Evolutionary conservation across 2,329 filamentous ascomycete genomes (phyloP).

Genomic region (Tolypocladium album): DNA sequence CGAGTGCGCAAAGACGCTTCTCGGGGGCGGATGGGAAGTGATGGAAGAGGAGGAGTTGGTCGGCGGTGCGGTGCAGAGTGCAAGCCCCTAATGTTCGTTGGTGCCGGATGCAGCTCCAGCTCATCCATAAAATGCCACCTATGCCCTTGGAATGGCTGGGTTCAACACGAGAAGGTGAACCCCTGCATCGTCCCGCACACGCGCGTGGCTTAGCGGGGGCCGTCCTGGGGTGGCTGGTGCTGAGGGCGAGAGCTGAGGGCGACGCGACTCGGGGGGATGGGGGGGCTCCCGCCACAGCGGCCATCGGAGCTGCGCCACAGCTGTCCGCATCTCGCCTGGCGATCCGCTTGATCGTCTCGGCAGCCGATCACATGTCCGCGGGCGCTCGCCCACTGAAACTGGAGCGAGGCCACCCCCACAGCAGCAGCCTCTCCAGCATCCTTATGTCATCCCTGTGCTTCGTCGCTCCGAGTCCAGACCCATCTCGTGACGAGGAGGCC

Average conservation of each 20-base stretch:
- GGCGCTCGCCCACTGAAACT: not conserved
- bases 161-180: constrained; percentile 1
- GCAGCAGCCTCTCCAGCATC: not conserved
- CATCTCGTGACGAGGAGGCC: not conserved
- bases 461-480: not conserved
- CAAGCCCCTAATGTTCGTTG: not conserved
- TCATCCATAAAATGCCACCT: constrained; percentile 3
- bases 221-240: not conserved
- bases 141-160: not conserved
- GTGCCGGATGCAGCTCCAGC: constrained; percentile 1
- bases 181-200: not conserved
- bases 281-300: not conserved
- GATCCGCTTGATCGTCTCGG: not conserved
- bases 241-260: no score
- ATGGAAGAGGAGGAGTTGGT: not conserved
- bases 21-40: not conserved
- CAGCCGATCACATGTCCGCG: not conserved
- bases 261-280: no score
- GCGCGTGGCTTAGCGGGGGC: not conserved
- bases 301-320: not conserved
- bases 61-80: not conserved
- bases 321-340: not conserved
- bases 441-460: not conserved
- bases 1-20: constrained; percentile 4
- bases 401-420: not conserved